Percentiles rank a stretch among this genome's conserved stretches.
Conservation (phyloP, 2,329 filamentous ascomycete species). For the Penicillium griseofulvum region DNA sequence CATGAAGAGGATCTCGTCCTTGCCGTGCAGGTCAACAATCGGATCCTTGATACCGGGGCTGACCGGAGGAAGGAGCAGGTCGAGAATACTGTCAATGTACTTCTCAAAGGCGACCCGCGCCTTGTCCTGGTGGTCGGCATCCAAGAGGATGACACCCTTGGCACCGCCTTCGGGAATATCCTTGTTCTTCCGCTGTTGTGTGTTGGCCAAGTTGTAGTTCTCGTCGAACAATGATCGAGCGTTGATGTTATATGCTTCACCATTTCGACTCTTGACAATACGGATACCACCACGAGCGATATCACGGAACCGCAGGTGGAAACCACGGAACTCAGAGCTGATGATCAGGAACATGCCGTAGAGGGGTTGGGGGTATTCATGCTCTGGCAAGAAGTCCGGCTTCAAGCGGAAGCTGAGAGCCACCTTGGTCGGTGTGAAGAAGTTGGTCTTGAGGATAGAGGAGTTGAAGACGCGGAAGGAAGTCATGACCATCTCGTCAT, state of each 20-base stretch:
- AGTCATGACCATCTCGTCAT: slow-evolving; percentile 97
- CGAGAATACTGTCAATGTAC: slow-evolving; percentile 98
- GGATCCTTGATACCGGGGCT: slow-evolving; percentile 99
- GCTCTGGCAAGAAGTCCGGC: slow-evolving; percentile 72
- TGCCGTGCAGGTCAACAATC: slow-evolving; percentile 90
- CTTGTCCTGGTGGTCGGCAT: slow-evolving; percentile 92
- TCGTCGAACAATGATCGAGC: slow-evolving; percentile 95
- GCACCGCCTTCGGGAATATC: slow-evolving; percentile 98
- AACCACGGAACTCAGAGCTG: slow-evolving; percentile 91
- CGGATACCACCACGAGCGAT: slow-evolving; percentile 96
- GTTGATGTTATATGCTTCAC: slow-evolving; percentile 95
- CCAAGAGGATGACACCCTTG: slow-evolving; percentile 94
- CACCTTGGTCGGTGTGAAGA: slow-evolving; percentile 97
- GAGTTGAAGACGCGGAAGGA: slow-evolving; percentile 96
- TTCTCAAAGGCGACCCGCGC: slow-evolving; percentile 93
- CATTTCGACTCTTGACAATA: slow-evolving; percentile 96
- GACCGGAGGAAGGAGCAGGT: slow-evolving; percentile 82
- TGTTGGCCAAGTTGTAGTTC: slow-evolving; percentile 97
- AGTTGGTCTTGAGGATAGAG: slow-evolving; percentile 92
- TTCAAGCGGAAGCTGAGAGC: slow-evolving; percentile 94
- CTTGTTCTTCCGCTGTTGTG: slow-evolving; percentile 99
- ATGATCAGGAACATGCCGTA: slow-evolving; percentile 99
- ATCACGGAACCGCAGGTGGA: slow-evolving; percentile 95
- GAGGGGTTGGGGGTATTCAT: slow-evolving; percentile 89
- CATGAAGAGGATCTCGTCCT: slow-evolving; percentile 97